Percentiles rank a stretch among this genome's conserved stretches.
Conservation (phyloP, 768 basidiomycete genomes). For the Termitomyces sp. region DNA sequence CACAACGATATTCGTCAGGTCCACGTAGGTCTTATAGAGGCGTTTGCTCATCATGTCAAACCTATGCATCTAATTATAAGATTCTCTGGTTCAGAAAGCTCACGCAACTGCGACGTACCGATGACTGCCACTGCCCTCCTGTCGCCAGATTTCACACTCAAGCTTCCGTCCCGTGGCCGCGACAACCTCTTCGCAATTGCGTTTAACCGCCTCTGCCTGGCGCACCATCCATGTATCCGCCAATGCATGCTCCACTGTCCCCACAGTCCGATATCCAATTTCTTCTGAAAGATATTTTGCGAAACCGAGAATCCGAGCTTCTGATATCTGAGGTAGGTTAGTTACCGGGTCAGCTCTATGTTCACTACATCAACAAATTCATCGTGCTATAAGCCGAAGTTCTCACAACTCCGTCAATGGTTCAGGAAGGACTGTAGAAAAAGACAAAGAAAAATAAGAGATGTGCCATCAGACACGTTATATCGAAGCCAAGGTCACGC, state of each 20-base stretch:
- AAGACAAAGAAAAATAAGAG: constrained; percentile 3
- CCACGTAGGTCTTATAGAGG: constrained; percentile 82
- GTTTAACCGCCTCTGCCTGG: constrained; percentile 58
- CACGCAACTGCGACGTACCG: constrained; percentile 48
- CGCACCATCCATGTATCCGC: constrained; percentile 82
- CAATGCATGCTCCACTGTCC: constrained; percentile 81
- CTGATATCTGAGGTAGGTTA: constrained; percentile 66
- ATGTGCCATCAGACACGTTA: constrained; percentile 9
- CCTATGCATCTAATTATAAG: constrained; percentile 31
- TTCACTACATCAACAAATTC: background rate
- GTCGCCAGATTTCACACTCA: constrained; percentile 91
- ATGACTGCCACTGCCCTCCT: constrained; percentile 85
- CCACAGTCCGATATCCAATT: constrained; percentile 90
- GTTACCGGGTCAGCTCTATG: constrained; percentile 49
- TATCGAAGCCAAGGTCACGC: constrained; percentile 16
- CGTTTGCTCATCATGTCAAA: constrained; percentile 91
- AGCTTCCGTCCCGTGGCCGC: constrained; percentile 49
- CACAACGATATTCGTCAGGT: constrained; percentile 86
- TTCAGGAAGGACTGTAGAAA: constrained; percentile 47
- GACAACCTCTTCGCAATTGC: constrained; percentile 57
- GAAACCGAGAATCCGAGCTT: constrained; percentile 60
- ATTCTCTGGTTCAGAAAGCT: background rate
- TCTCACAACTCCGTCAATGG: constrained; percentile 54
- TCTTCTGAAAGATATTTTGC: constrained; percentile 75
- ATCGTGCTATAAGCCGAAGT: background rate